Percentiles rank a stretch among this genome's conserved stretches.
phyloP scores from a whole-genome alignment of 2,329 filamentous ascomycete genomes.

The Metarhizium guizhouense region DNA sequence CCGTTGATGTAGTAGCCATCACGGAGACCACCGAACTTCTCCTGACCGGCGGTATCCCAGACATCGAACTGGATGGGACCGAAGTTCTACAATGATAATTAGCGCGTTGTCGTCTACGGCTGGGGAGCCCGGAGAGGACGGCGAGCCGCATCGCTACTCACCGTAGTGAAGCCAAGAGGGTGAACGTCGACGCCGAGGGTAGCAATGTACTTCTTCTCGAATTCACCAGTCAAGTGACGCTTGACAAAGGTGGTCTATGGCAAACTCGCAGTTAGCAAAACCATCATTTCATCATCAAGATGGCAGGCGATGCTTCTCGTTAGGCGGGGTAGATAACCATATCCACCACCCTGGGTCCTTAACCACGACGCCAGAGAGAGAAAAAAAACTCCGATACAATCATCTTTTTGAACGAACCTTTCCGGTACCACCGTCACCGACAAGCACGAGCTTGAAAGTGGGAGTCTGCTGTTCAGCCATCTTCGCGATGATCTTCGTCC shows the following conservation, averaged over 20 bases:
- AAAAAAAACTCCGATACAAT: slow-evolving; percentile 9
- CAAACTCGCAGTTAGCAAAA: slow-evolving; percentile 1
- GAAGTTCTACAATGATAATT: slow-evolving; percentile 55
- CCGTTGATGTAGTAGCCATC: slow-evolving; percentile 99
- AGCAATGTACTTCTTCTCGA: slow-evolving; percentile 99
- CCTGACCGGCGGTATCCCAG: slow-evolving; percentile 97
- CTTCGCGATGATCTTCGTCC: slow-evolving; percentile 22
- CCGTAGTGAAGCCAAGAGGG: slow-evolving; percentile 94
- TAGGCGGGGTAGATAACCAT: slow-evolving; percentile 14
- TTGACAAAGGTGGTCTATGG: slow-evolving; percentile 97
- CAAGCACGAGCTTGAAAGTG: slow-evolving; percentile 99
- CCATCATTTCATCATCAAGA: not conserved
- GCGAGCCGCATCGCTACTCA: slow-evolving; percentile 45
- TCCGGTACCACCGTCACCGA: slow-evolving; percentile 97
- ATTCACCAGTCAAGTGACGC: slow-evolving; percentile 98
- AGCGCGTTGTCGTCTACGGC: slow-evolving; percentile 6
- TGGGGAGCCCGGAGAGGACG: not conserved
- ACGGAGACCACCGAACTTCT: slow-evolving; percentile 99
- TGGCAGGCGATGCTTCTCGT: not conserved
- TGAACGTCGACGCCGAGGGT: slow-evolving; percentile 99
- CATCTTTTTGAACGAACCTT: slow-evolving; percentile 57
- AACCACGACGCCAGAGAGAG: slow-evolving; percentile 9
- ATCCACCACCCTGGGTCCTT: not conserved
- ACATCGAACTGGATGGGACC: slow-evolving; percentile 97
- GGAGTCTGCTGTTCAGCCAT: slow-evolving; percentile 60